Percentiles rank a stretch among this genome's conserved stretches.
Conservation (phyloP, 2,329 filamentous ascomycete genomes). For the Fusarium sp. region DNA sequence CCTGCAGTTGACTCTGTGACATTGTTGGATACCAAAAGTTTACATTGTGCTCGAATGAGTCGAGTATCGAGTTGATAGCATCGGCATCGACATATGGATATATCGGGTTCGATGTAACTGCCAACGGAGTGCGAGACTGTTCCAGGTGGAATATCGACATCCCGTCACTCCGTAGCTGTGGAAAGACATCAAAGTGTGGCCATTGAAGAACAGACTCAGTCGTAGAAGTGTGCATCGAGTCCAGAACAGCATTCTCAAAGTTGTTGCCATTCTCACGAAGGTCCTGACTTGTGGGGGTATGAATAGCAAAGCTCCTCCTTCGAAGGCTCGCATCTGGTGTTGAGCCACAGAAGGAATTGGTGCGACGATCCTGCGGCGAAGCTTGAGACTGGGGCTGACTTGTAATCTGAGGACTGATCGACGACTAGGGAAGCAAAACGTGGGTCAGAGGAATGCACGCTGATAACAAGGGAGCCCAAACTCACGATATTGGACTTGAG, state of each 20-base stretch:
- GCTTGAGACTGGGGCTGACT: constrained; percentile 24
- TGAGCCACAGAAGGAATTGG: constrained; percentile 39
- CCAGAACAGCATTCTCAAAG: constrained; percentile 58
- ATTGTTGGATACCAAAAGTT: constrained; percentile 64
- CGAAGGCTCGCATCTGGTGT: constrained; percentile 34
- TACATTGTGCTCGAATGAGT: constrained; percentile 55
- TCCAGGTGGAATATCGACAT: constrained; percentile 59
- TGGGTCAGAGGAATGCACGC: not conserved
- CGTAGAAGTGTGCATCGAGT: constrained; percentile 59
- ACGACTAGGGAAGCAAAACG: not conserved
- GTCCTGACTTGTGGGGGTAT: constrained; percentile 35
- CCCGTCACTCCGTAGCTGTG: constrained; percentile 53
- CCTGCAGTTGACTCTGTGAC: constrained; percentile 50
- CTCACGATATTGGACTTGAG: constrained; percentile 53
- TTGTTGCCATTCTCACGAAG: constrained; percentile 37
- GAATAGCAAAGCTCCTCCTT: constrained; percentile 39
- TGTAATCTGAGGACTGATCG: constrained; percentile 14
- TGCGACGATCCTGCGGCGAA: constrained; percentile 31
- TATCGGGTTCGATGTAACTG: constrained; percentile 47
- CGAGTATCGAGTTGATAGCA: constrained; percentile 53
- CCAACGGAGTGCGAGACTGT: constrained; percentile 50
- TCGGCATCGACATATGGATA: constrained; percentile 53
- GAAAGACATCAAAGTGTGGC: constrained; percentile 58
- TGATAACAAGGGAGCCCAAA: not conserved
- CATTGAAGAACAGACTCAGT: constrained; percentile 61